phyloP scores from a whole-genome alignment of 768 basidiomycete species.

The Leccinum broughii region DNA sequence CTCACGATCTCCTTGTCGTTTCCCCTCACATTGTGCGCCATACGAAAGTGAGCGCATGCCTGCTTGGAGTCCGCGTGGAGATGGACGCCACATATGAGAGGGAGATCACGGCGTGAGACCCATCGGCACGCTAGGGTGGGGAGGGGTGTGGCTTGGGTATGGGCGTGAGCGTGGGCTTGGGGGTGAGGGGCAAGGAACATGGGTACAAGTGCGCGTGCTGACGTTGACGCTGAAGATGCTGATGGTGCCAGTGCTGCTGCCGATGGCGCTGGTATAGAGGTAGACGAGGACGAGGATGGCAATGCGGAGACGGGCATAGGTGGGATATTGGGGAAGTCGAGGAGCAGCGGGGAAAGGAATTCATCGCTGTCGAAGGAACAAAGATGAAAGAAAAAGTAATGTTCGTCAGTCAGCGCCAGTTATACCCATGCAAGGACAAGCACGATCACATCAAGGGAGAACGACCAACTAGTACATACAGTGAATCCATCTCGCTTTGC shows the following conservation, averaged over 20 bases:
- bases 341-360: slow-evolving; percentile 15
- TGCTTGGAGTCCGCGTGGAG: slow-evolving; percentile 12
- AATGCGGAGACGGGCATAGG: neutral
- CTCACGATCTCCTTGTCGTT: slow-evolving; percentile 16
- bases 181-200: neutral
- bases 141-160: neutral
- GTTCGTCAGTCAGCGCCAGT: slow-evolving; percentile 1
- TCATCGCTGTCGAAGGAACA: slow-evolving; percentile 14
- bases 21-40: slow-evolving; percentile 17
- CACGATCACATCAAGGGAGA: neutral
- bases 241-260: no score
- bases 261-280: neutral
- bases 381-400: neutral
- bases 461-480: slow-evolving; percentile 10
- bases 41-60: slow-evolving; percentile 15
- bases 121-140: slow-evolving; percentile 13
- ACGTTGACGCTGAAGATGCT: neutral
- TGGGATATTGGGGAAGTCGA: neutral
- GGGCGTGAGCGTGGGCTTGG: neutral
- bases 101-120: neutral
- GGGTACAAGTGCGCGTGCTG: neutral
- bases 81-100: slow-evolving; percentile 8
- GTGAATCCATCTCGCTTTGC: slow-evolving; percentile 2
- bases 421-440: neutral
- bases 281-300: neutral